phyloP scores from a whole-genome alignment of 2,329 filamentous ascomycete species.

The Arthrobotrys sphaeroides region DNA sequence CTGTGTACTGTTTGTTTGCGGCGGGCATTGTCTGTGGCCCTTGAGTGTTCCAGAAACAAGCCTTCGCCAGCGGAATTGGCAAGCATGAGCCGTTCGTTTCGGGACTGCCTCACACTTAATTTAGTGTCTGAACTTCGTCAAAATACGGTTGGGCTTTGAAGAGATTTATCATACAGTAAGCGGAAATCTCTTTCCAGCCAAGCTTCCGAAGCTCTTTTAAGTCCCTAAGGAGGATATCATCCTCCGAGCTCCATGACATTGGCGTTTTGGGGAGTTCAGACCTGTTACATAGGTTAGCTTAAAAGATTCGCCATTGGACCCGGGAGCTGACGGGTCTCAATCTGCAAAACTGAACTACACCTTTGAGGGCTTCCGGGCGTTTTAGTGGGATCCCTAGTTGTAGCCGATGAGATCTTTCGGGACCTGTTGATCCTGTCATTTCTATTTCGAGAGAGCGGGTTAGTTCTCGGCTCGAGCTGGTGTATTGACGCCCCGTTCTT shows the following conservation, averaged over 20 bases:
- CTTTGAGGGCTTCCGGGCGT: slow-evolving; percentile 39
- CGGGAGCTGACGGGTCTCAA: neutral
- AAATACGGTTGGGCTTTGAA: neutral
- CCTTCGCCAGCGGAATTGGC: slow-evolving; percentile 59
- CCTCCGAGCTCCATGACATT: slow-evolving; percentile 58
- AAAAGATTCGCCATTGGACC: neutral
- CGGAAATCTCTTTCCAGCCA: slow-evolving; percentile 59
- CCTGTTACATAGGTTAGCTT: slow-evolving; percentile 53
- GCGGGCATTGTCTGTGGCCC: slow-evolving; percentile 55
- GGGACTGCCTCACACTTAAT: slow-evolving; percentile 52
- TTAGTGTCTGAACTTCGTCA: neutral
- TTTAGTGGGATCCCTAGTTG: slow-evolving; percentile 23
- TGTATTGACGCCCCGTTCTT: too few species aligned
- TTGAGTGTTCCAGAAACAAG: slow-evolving; percentile 58
- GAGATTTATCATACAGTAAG: slow-evolving; percentile 56
- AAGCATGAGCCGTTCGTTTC: slow-evolving; percentile 58
- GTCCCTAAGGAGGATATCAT: slow-evolving; percentile 58
- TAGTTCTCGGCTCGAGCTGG: neutral
- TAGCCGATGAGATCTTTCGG: slow-evolving; percentile 36
- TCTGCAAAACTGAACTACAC: slow-evolving; percentile 7
- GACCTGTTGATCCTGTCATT: slow-evolving; percentile 38
- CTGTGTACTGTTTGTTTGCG: slow-evolving; percentile 11
- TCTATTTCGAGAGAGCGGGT: neutral
- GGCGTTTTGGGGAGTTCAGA: slow-evolving; percentile 58
- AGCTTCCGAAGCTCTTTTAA: slow-evolving; percentile 58